Base-by-base conservation (phyloP, 441 rosid species). In the Kokia cookei region DNA sequence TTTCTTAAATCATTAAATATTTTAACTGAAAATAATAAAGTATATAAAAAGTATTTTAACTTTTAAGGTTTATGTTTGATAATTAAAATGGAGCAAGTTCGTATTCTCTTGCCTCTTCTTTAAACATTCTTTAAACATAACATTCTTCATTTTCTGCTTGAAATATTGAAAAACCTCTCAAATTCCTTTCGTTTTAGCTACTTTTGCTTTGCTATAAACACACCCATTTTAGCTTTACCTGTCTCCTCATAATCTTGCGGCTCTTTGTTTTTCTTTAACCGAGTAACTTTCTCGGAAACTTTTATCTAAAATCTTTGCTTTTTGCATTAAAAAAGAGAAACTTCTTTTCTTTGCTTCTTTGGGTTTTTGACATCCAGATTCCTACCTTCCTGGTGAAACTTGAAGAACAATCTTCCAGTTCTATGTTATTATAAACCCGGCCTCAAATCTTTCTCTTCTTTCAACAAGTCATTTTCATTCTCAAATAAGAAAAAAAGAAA, bases 261-360 rank as follows among this genome's bases (percentile, higher is more conserved):
- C 45, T n/a, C 29, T 68, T 68, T n/a, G 45, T 63, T 42, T 67
- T 66, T 59, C 43, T 73, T 74, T 60, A 61, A 67, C 43, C 42
- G 68, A 40, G 62, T 55, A 63, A 62, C 66, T 59, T 59, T 59
- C 42, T 15, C 5, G 43, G 22, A 17, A 37, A 63, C 6, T 62
- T 62, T 27, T 59, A 43, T 45, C 7, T 14, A 19, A 24, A 67
- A 24, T 12, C n/a, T 19, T 67, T 9, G 15, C 48, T 4, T 32
- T 53, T 13, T 53, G 54, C 74, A 45, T 63, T 27, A 11, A 19
- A 29, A 73, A 55, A 66, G 48, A 72, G 64, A 32, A 5, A 32
- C 72, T 76, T 73, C 76, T 12, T 82, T 82, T 72, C 81, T 77
- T 79, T 77, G 75, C 80, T 75, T 85, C 79, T 40, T 32, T 50